Evolutionary conservation across 768 basidiomycete genomes (phyloP), one percentile per base, ranked within the genome.

Genomic region (Sarcomyxa edulis): DNA sequence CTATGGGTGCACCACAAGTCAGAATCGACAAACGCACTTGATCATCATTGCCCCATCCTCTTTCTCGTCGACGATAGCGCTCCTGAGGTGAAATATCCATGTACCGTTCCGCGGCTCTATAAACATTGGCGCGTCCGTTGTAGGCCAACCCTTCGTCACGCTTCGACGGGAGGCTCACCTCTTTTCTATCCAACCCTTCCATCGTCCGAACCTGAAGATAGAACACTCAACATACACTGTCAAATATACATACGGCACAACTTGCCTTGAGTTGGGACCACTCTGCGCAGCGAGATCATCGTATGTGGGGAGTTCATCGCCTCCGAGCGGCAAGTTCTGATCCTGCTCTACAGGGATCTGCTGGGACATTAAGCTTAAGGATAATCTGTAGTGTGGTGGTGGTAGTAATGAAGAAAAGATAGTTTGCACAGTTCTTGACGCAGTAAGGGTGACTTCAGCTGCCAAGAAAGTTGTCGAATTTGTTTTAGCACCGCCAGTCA

Each of bases 111-210:
- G 87, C 86, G 11, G 89, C 89, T 59, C 88, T 91, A 47, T 39
- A 36, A 34, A 40, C 27, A 43, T 11, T 3, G 34, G 6, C 39
- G 26, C 42, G 20, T 23, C 36, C 26, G 16, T 32, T 35, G n/a
- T n/a, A n/a, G n/a, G n/a, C n/a, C n/a, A n/a, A n/a, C n/a, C n/a
- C n/a, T n/a, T n/a, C n/a, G n/a, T n/a, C 16, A 34, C 6, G 37
- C 5, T 19, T n/a, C 11, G 26, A 43, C 28, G 38, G 28, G 33
- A n/a, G 24, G 45, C 61, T 34, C 47, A 82, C 87, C 88, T 73
- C 59, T 91, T 92, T 65, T 92, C 88, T 40, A 92, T 84, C 88
- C 88, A 92, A 5, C 79, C 77, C 53, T 72, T 75, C 88, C 88
- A 92, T 42, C 88, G 68, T 14, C 88, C 88, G 50, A 91, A 91